Percentiles rank a stretch among this genome's conserved stretches.
These are phyloP conservation scores for Populus hybrid DNA, from an alignment of 441 rosid species.

Conservation along the genomic window DNA sequence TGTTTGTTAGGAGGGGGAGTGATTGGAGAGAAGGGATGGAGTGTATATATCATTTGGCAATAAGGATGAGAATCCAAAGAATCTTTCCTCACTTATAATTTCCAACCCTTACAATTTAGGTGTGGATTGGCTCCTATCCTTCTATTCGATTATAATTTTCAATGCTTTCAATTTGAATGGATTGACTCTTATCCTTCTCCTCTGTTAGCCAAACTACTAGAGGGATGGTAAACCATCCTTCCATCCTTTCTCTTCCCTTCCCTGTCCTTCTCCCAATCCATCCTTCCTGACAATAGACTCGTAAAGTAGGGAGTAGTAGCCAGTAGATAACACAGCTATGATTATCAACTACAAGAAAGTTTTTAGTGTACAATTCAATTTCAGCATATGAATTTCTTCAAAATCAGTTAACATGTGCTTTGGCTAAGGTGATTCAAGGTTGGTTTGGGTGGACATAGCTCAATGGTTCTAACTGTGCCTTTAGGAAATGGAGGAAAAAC, in stretches of 20 bases:
- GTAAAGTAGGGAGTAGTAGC: neutral
- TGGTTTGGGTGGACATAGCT: neutral
- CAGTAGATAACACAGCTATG: neutral
- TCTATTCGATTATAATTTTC: neutral
- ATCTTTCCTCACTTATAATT: neutral
- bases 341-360: neutral
- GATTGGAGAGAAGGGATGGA: neutral
- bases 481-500: neutral
- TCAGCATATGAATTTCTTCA: neutral
- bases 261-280: neutral
- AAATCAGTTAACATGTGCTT: neutral
- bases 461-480: neutral
- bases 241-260: neutral
- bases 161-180: neutral
- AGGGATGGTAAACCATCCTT: neutral
- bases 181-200: neutral
- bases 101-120: neutral
- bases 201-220: neutral
- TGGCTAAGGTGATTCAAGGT: slow-evolving; percentile 3
- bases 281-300: neutral
- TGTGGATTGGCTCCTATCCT: neutral
- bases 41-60: neutral
- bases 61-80: neutral
- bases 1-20: neutral
- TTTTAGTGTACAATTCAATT: neutral